Evolutionary conservation across 2,329 filamentous ascomycete genomes (phyloP).

Genomic region (Trichoderma koningiopsis): DNA sequence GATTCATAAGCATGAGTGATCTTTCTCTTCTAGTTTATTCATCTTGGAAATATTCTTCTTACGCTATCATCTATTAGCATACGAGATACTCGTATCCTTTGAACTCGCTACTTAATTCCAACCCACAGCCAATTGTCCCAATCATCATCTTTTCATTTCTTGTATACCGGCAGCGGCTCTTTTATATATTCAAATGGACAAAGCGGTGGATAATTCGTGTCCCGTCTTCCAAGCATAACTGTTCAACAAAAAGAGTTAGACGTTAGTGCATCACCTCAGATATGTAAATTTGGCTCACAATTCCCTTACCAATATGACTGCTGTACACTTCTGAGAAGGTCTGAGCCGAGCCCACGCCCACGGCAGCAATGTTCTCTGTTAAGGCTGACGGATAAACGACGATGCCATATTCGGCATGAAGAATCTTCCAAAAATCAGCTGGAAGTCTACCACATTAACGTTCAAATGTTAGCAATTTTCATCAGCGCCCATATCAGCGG

Average conservation of each 20-base stretch:
- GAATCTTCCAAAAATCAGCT: constrained; percentile 42
- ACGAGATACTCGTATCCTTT: background rate
- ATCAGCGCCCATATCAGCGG: too few species aligned
- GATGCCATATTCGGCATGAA: constrained; percentile 45
- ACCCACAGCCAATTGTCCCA: background rate
- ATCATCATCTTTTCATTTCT: constrained; percentile 24
- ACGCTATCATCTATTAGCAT: constrained; percentile 10
- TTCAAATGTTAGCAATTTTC: background rate
- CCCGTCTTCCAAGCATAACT: constrained; percentile 43
- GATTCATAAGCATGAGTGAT: constrained; percentile 28
- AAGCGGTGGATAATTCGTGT: constrained; percentile 36
- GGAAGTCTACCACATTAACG: constrained; percentile 36
- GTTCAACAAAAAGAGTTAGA: constrained; percentile 28
- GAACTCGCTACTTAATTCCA: background rate
- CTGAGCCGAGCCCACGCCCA: constrained; percentile 38
- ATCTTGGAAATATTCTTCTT: background rate
- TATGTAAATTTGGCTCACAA: background rate
- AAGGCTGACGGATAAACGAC: constrained; percentile 46
- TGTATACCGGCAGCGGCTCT: constrained; percentile 43
- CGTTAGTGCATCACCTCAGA: background rate
- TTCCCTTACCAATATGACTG: constrained; percentile 40
- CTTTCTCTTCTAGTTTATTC: background rate
- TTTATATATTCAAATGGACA: constrained; percentile 44
- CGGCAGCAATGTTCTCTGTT: constrained; percentile 40
- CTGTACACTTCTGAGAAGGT: constrained; percentile 44